Base-by-base conservation (phyloP, 345 rosid genomes). In the Microcos paniculata region DNA sequence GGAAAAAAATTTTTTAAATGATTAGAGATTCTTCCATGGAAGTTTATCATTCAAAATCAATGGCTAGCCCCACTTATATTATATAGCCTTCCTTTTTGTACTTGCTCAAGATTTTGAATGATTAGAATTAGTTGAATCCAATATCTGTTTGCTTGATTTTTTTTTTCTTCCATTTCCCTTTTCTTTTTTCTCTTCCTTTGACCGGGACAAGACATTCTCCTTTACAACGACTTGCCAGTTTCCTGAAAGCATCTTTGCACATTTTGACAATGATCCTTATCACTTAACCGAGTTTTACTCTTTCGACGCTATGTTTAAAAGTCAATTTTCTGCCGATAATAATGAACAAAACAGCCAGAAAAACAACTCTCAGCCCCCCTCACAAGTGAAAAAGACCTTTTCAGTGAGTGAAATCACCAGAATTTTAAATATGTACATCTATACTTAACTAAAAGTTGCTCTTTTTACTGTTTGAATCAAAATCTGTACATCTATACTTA, bases 371-470 rank as follows among this genome's bases (percentile, higher is more conserved):
- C 49, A 65, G 65, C 67, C 21, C 74, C 76, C 40, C 24, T n/a
- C 65, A 42, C 16, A 53, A 59, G 31, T 16, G 21, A 8, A 30
- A 61, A 23, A 55, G 33, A 43, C 59, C 62, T 85, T 85, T 77
- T 71, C 74, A 45, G 61, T 40, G 30, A 45, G 61, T 40, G 30
- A 61, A 73, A 75, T 64, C 48, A 62, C 67, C 40, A 68, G 23
- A 65, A 52, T 52, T 76, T 78, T 78, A 74, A 31, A 55, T 46
- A 76, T 74, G 43, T 52, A 62, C 4, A 35, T 35, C 40, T 35
- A 7, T 35, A 2, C 2, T 68, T 19, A 18, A 49, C 58, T 35
- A 48, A 18, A 68, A 26, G 56, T 18, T 28, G 40, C 18, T 26
- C 10, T 62, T 19, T 30, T 43, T n/a, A n/a, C n/a, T n/a, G n/a